Base-by-base conservation (phyloP, 2,329 filamentous ascomycete species). In the Fusarium tupiense region DNA sequence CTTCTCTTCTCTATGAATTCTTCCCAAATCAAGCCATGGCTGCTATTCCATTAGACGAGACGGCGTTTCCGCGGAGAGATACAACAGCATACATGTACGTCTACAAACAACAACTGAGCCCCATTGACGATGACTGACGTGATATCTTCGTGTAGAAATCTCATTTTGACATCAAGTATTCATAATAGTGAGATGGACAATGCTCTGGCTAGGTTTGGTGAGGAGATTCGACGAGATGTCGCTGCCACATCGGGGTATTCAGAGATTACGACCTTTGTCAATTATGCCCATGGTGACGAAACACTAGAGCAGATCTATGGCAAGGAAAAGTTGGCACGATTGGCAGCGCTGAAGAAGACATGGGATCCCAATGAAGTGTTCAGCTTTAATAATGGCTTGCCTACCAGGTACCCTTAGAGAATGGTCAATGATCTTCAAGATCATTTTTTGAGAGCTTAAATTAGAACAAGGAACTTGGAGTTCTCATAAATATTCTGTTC, bases 101-200 rank as follows among this genome's bases (percentile, higher is more conserved):
- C 47, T 17, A 17, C 26, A n/a, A 17, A 14, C 26, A 8, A 17
- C 1, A 50, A 9, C 7, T 31, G 10, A 31, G 0, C 10, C 20
- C 2, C 7, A 3, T 0, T 17, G 2, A 9, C 1, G 1, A 17
- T 31, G 14, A 8, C 29, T 52, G 49, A 52, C 31, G 8, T 20
- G 17, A 20, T 20, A 20, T 52, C 5, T 5, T 3, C 16, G 1
- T 2, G 0, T 1, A 52, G 49, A 16, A 52, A 52, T 24, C 49
- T 52, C 2, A 52, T 52, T 2, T 35, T 52, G 17, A 52, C 31
- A 6, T 52, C 49, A 0, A 35, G 22, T 5, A 4, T 20, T 20
- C 49, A 52, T 5, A 26, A 20, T 2, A 35, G 17, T 52, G n/a
- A 35, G 4, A 35, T 10, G 4, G 31, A 52, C 4, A 16, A 35